Percentiles rank a stretch among this genome's conserved stretches.
Conservation (phyloP, 1,284 basidiomycete genomes). For the Papiliotrema laurentii region DNA sequence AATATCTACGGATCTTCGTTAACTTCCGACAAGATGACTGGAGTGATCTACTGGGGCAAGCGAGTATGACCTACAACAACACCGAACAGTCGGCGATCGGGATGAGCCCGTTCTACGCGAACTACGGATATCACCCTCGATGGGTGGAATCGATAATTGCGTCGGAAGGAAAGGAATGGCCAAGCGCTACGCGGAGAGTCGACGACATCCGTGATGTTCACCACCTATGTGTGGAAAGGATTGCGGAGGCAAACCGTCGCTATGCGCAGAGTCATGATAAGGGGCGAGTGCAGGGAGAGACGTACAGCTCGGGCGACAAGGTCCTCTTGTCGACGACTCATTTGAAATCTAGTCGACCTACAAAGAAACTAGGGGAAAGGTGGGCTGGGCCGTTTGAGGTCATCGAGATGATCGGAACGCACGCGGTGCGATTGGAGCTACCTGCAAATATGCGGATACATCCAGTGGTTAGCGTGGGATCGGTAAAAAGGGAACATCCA, state of each 20-base stretch:
- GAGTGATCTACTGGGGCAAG: conserved; percentile 48
- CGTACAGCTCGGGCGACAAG: conserved; percentile 38
- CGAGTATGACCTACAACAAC: conserved; percentile 54
- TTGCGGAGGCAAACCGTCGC: not conserved
- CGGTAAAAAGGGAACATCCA: not conserved
- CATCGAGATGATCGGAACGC: not conserved
- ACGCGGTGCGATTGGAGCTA: not conserved
- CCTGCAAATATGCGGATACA: not conserved
- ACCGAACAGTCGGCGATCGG: conserved; percentile 38
- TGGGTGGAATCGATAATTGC: conserved; percentile 1
- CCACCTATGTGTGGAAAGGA: not conserved
- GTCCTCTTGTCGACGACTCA: conserved; percentile 46
- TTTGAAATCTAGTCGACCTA: conserved; percentile 47
- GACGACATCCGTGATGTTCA: not conserved
- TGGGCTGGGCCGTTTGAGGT: conserved; percentile 46
- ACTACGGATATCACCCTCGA: conserved; percentile 43
- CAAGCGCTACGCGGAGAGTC: not conserved
- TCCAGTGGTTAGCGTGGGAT: not conserved
- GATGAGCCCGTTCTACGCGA: conserved; percentile 50
- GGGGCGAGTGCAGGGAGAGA: conserved; percentile 23
- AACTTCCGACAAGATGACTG: conserved; percentile 51
- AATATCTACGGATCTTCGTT: conserved; percentile 23
- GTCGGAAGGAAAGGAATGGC: not conserved
- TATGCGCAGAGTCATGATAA: conserved; percentile 10
- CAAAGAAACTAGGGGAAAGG: conserved; percentile 46